Evolutionary conservation across 768 basidiomycete species (phyloP), one percentile per base, ranked within the genome.

Genomic region (Hemileccinum rubropunctum): DNA sequence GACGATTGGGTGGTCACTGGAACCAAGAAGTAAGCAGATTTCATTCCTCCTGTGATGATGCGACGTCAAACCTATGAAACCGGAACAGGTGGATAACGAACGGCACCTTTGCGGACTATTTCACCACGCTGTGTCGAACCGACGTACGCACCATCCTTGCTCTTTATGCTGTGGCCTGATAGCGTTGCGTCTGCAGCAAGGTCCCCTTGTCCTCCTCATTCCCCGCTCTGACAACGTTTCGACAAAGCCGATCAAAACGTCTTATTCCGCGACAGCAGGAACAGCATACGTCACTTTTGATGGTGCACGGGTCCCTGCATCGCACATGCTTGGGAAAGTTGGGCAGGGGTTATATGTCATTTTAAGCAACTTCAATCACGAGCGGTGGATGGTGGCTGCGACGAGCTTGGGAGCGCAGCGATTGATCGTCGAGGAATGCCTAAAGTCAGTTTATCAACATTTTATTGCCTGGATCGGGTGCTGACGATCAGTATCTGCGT

Each of bases 251-350:
- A 88, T 98, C 71, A 94, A 93, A 73, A 98, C 95, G 0, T 80
- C 88, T 1, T 98, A 98, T 69, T 98, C 95, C 0, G 65, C 88
- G 3, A 86, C 88, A 0, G 95, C 95, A 3, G 95, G 95, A 6
- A 98, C 94, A 1, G 86, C 88, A 4, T 93, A 81, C 59, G 83
- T 95, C 26, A 86, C 79, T 0, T 94, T 93, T 61, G 81, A 91
- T 63, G 82, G 84, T 54, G 77, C 82, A 55, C 86, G 88, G 45
- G 93, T 95, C 0, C 93, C 95, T 0, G 75, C 88, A 9, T 79
- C 85, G 39, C 84, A 98, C 64, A 91, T 89, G 43, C 80, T 98
- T n/a, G 95, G 95, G 9, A 75, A 83, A 57, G 82, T 88, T 50
- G 88, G 92, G 46, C 80, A 81, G 39, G 95, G 95, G 40, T 79